Conservation (phyloP, 768 basidiomycete genomes). For the Strobilomyces dryophilus region DNA sequence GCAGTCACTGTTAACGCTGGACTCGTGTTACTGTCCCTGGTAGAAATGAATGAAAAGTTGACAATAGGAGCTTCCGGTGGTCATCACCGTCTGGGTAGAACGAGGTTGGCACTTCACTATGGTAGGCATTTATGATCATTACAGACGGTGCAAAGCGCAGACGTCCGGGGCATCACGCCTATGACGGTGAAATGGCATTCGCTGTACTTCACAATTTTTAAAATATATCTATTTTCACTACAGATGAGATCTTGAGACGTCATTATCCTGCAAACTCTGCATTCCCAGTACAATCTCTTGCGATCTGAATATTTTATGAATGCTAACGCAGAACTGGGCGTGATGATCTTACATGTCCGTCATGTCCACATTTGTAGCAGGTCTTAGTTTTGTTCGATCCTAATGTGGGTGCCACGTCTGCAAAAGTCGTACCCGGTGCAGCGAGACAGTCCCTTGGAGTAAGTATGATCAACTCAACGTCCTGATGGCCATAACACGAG, state of each 20-base stretch:
- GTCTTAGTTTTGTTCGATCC: slow-evolving; percentile 65
- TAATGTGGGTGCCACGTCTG: slow-evolving; percentile 38
- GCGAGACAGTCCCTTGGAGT: slow-evolving; percentile 74
- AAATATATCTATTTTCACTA: slow-evolving; percentile 9
- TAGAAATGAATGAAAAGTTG: background rate
- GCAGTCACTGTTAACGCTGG: background rate
- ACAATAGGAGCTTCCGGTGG: slow-evolving; percentile 9
- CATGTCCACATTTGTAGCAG: slow-evolving; percentile 85
- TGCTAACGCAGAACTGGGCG: background rate
- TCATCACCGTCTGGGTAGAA: slow-evolving; percentile 17
- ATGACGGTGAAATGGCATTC: slow-evolving; percentile 14
- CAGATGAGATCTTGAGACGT: too few relatives aligned
- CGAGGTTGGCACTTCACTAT: background rate
- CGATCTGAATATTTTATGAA: slow-evolving; percentile 41
- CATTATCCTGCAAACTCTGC: slow-evolving; percentile 45
- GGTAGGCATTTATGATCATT: too few relatives aligned
- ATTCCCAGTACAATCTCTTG: slow-evolving; percentile 60
- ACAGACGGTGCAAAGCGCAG: too few relatives aligned
- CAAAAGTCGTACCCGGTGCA: slow-evolving; percentile 50
- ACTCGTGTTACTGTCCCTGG: background rate
- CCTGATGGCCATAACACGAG: background rate
- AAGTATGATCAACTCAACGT: slow-evolving; percentile 7
- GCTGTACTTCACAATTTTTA: slow-evolving; percentile 17
- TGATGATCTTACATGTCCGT: slow-evolving; percentile 68
- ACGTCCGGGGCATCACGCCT: background rate